Evolutionary conservation across 306 rosid genomes (phyloP).

Genomic region (Castanospermum australe): DNA sequence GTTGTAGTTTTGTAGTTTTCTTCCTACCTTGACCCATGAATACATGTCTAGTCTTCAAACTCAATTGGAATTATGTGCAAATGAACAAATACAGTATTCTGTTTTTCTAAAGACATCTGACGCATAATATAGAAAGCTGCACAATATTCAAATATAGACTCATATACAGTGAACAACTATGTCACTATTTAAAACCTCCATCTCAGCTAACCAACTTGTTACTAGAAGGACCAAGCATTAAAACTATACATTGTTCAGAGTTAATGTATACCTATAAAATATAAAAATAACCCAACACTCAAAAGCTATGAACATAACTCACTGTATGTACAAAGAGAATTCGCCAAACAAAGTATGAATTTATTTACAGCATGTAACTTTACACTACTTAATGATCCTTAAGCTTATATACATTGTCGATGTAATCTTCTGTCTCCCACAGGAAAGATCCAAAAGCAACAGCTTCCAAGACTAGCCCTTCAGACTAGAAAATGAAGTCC

Average conservation of each 20-base stretch:
- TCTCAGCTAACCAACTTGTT: background rate
- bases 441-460: conserved; percentile 85
- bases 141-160: background rate
- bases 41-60: background rate
- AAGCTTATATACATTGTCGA: conserved; percentile 61
- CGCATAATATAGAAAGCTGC: background rate
- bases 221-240: background rate
- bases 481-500: conserved; percentile 73
- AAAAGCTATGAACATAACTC: conserved; percentile 16
- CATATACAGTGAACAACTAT: background rate
- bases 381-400: conserved; percentile 41
- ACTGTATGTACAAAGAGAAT: conserved; percentile 38
- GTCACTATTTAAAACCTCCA: background rate
- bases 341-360: background rate
- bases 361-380: background rate
- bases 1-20: background rate
- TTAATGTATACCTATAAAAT: background rate
- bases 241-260: background rate
- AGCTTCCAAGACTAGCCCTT: conserved; percentile 79
- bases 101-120: background rate
- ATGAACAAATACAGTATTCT: background rate
- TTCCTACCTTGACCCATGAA: background rate
- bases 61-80: background rate
- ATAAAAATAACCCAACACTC: background rate
- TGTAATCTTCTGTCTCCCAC: conserved; percentile 75